Evolutionary conservation across 176 grass and related monocot species (phyloP).

Genomic region (maize (Zea mays)): DNA sequence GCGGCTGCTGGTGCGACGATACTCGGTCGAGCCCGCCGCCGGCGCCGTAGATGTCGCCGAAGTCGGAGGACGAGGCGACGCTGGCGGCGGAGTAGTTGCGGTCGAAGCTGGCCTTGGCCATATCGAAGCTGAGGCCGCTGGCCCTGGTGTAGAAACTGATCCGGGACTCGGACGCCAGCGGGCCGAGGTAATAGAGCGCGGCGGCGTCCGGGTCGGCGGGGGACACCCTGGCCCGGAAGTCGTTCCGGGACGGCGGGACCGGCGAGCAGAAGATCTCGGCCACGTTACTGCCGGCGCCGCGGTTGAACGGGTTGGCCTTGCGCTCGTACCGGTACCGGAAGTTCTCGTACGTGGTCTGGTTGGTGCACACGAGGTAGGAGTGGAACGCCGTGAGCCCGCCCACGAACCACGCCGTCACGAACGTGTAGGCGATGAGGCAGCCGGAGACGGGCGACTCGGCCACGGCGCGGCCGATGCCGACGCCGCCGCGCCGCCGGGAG

Average conservation of each 20-base stretch:
- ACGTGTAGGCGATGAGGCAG: conserved; percentile 77
- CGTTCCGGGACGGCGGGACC: conserved; percentile 57
- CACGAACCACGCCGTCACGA: conserved; percentile 87
- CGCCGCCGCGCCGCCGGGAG: conserved; percentile 12
- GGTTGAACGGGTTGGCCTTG: conserved; percentile 81
- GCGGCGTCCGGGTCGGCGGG: conserved; percentile 47
- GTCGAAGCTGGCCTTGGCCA: conserved; percentile 72
- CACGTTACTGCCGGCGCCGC: conserved; percentile 56
- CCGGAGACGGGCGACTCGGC: conserved; percentile 67
- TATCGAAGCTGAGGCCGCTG: conserved; percentile 58
- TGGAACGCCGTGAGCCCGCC: conserved; percentile 92
- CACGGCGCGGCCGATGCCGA: conserved; percentile 48
- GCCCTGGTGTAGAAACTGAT: conserved; percentile 49
- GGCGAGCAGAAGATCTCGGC: conserved; percentile 64
- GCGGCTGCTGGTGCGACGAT: conserved; percentile 41
- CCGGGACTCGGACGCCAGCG: conserved; percentile 35
- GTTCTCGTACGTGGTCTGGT: conserved; percentile 99
- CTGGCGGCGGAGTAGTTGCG: conserved; percentile 50
- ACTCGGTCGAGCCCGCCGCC: conserved; percentile 34
- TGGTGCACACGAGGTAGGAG: conserved; percentile 80
- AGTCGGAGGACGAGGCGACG: conserved; percentile 62
- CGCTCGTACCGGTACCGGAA: conserved; percentile 88
- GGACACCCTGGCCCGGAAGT: conserved; percentile 60
- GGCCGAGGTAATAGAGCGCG: conserved; percentile 36
- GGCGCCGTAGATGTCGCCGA: conserved; percentile 54